phyloP scores from a whole-genome alignment of 495 filamentous ascomycete genomes.

The Haplographium delicatum region DNA sequence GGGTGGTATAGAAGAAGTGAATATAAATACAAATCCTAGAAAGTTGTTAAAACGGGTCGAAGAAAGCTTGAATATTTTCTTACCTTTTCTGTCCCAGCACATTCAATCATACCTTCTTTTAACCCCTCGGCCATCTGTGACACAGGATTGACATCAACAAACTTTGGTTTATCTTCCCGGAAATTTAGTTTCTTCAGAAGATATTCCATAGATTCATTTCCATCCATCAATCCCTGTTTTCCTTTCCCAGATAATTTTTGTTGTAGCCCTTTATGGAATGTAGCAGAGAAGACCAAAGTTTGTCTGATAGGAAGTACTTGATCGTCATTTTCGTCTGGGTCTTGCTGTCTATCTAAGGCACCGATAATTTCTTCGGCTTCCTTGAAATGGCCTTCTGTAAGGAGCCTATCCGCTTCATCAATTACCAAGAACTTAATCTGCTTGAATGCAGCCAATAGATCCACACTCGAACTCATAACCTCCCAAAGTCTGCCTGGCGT shows the following conservation, averaged over 20 bases:
- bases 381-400: constrained; percentile 93
- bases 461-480: constrained; percentile 60
- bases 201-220: constrained; percentile 85
- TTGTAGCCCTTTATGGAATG: constrained; percentile 84
- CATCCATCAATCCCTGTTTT: constrained; percentile 42
- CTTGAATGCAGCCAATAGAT: constrained; percentile 41
- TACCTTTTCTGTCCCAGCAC: constrained; percentile 87
- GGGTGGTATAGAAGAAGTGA: constrained; percentile 78
- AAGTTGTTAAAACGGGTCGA: constrained; percentile 4
- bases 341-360: constrained; percentile 56
- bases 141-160: constrained; percentile 83
- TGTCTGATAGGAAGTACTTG: constrained; percentile 49
- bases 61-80: not conserved
- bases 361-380: constrained; percentile 82
- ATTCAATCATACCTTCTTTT: constrained; percentile 88
- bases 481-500: constrained; percentile 96
- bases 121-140: constrained; percentile 81
- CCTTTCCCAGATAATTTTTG: constrained; percentile 81
- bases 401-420: constrained; percentile 88
- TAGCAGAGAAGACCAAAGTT: constrained; percentile 94
- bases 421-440: constrained; percentile 77
- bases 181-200: constrained; percentile 88
- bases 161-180: constrained; percentile 65
- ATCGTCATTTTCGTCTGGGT: constrained; percentile 33
- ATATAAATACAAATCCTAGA: constrained; percentile 86